These are phyloP conservation scores for Gamsiella multidivaricata DNA, from an alignment of 192 early-diverging fungal species.

Conservation along the genomic window DNA sequence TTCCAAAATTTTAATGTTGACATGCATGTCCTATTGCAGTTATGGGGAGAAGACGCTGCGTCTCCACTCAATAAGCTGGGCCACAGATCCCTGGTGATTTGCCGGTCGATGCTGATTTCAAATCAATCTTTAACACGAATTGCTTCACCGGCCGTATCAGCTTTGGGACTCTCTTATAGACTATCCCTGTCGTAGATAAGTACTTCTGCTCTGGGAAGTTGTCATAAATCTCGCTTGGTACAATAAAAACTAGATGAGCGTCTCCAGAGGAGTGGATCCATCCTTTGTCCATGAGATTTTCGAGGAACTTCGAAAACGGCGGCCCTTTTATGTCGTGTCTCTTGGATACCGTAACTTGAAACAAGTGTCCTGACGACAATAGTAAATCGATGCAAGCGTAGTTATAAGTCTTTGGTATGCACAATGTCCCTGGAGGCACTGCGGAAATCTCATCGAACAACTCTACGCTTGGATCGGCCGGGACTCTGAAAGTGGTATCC, in stretches of 20 bases:
- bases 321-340: slow-evolving; percentile 6
- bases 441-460: not conserved
- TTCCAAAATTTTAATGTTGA: too few species aligned
- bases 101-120: not conserved
- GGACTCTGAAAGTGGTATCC: not conserved
- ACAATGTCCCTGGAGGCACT: not conserved
- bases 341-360: slow-evolving; percentile 13
- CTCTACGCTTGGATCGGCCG: not conserved
- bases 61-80: too few species aligned
- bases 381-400: slow-evolving; percentile 19
- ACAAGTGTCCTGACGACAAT: not conserved
- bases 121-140: slow-evolving; percentile 23
- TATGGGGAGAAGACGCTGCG: too few species aligned
- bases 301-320: slow-evolving; percentile 7
- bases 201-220: slow-evolving; percentile 14
- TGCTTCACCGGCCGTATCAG: slow-evolving; percentile 3
- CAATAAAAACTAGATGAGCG: slow-evolving; percentile 12
- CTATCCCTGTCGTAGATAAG: not conserved
- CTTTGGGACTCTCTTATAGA: not conserved
- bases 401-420: slow-evolving; percentile 21
- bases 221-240: not conserved
- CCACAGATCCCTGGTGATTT: slow-evolving; percentile 8
- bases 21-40: too few species aligned
- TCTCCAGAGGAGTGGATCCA: slow-evolving; percentile 8
- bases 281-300: not conserved